Evolutionary conservation across 768 basidiomycete species (phyloP).

Genomic region (Serpula lacrymans): DNA sequence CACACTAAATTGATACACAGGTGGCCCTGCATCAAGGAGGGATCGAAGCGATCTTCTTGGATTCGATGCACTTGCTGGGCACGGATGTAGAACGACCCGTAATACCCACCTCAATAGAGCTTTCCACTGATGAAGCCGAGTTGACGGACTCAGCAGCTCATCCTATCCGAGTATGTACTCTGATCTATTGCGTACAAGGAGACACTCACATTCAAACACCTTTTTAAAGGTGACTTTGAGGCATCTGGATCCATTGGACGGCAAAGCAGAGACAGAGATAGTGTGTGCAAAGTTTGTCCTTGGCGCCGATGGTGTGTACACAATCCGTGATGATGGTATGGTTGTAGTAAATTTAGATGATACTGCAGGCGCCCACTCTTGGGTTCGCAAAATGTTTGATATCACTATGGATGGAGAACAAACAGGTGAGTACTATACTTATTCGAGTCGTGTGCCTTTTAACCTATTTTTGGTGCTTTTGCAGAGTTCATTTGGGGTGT

Average conservation of each 20-base stretch:
- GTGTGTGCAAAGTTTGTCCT: slow-evolving; percentile 73
- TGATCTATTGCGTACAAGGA: not conserved
- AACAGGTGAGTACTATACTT: slow-evolving; percentile 27
- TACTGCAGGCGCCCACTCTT: slow-evolving; percentile 69
- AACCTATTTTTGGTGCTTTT: not conserved
- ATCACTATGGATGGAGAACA: slow-evolving; percentile 80
- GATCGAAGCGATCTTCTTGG: slow-evolving; percentile 32
- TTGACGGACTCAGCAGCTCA: slow-evolving; percentile 18
- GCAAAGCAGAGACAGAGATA: slow-evolving; percentile 42
- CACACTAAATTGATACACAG: slow-evolving; percentile 13
- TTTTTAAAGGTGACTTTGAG: slow-evolving; percentile 18
- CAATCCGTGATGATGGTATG: not conserved
- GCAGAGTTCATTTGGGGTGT: slow-evolving; percentile 43
- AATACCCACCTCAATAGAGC: slow-evolving; percentile 22
- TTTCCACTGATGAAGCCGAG: slow-evolving; percentile 22
- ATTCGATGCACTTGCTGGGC: slow-evolving; percentile 28
- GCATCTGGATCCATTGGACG: slow-evolving; percentile 22
- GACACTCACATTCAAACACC: not conserved
- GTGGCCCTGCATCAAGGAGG: slow-evolving; percentile 31
- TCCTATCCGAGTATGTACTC: slow-evolving; percentile 15
- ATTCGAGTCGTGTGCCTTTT: not conserved
- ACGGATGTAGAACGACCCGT: slow-evolving; percentile 32
- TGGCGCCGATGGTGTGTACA: slow-evolving; percentile 62
- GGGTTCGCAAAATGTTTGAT: slow-evolving; percentile 67
- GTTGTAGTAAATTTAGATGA: slow-evolving; percentile 7